Percentiles rank a stretch among this genome's conserved stretches.
These are phyloP conservation scores for Aspergillus spinulosporus DNA, from an alignment of 2,329 filamentous ascomycete genomes.

Conservation along the genomic window DNA sequence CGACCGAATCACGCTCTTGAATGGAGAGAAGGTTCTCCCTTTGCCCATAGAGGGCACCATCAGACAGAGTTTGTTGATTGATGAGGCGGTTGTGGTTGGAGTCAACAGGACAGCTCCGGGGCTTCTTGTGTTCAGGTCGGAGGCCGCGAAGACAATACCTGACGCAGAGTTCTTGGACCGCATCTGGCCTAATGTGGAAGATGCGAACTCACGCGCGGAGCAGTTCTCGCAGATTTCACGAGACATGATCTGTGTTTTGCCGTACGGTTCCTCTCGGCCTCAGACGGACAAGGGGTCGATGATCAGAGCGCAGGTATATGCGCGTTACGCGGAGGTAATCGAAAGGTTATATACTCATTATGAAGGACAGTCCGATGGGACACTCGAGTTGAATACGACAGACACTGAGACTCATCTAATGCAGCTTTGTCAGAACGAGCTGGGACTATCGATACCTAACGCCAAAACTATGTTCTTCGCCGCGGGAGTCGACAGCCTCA, in stretches of 20 bases:
- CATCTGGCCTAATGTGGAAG: slow-evolving; percentile 42
- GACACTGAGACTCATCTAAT: slow-evolving; percentile 38
- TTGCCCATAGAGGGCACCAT: slow-evolving; percentile 36
- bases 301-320: slow-evolving; percentile 53
- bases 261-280: slow-evolving; percentile 43
- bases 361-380: slow-evolving; percentile 22
- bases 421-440: slow-evolving; percentile 31
- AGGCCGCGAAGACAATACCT: slow-evolving; percentile 25
- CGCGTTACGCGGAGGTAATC: slow-evolving; percentile 47
- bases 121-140: slow-evolving; percentile 30
- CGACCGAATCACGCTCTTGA: slow-evolving; percentile 35
- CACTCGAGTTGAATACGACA: slow-evolving; percentile 35
- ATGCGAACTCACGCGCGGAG: slow-evolving; percentile 44
- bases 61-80: slow-evolving; percentile 32
- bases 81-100: slow-evolving; percentile 36
- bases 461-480: slow-evolving; percentile 46
- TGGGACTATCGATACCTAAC: slow-evolving; percentile 34
- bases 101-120: slow-evolving; percentile 29
- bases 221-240: slow-evolving; percentile 48
- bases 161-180: slow-evolving; percentile 38
- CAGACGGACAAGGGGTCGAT: slow-evolving; percentile 57
- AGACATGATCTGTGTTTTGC: slow-evolving; percentile 43
- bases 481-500: slow-evolving; percentile 50
- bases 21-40: slow-evolving; percentile 38
- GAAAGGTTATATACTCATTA: slow-evolving; percentile 30